Percentiles rank a stretch among this genome's conserved stretches.
phyloP scores from a whole-genome alignment of 441 rosid species.

The Jatropha multifida region DNA sequence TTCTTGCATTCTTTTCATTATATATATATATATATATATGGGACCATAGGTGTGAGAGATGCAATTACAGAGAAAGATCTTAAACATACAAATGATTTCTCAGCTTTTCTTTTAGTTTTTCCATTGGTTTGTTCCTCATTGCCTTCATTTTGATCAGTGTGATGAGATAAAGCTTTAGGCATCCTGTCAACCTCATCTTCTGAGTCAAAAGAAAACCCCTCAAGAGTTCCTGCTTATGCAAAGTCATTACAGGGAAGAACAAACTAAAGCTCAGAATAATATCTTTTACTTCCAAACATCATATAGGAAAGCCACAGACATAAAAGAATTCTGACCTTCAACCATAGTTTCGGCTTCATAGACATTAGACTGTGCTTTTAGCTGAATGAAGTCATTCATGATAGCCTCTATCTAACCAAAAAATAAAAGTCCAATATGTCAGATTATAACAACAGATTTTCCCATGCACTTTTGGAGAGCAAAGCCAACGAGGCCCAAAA shows the following conservation, averaged over 20 bases:
- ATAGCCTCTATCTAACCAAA: conserved; percentile 80
- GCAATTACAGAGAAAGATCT: not conserved
- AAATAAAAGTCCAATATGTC: not conserved
- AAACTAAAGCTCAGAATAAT: not conserved
- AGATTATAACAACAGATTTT: not conserved
- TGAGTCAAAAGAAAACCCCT: conserved; percentile 78
- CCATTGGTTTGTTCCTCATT: conserved; percentile 46
- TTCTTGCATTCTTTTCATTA: too few relatives aligned
- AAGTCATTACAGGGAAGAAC: conserved; percentile 17
- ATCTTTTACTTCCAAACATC: not conserved
- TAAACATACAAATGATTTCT: conserved; percentile 56
- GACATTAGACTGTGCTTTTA: conserved; percentile 80
- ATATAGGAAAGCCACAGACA: not conserved
- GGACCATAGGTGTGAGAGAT: not conserved
- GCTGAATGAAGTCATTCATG: conserved; percentile 87
- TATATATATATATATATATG: too few relatives aligned
- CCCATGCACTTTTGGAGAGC: not conserved
- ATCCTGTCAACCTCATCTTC: conserved; percentile 79
- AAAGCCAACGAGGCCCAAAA: not conserved
- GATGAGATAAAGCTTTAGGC: conserved; percentile 45
- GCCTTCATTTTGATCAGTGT: conserved; percentile 53
- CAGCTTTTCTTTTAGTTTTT: conserved; percentile 60
- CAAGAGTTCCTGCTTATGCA: conserved; percentile 67
- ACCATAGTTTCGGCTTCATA: conserved; percentile 93
- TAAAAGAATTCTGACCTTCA: conserved; percentile 61